Conservation (phyloP, 148 eudicot species). For the Rhododendron mucronatum region DNA sequence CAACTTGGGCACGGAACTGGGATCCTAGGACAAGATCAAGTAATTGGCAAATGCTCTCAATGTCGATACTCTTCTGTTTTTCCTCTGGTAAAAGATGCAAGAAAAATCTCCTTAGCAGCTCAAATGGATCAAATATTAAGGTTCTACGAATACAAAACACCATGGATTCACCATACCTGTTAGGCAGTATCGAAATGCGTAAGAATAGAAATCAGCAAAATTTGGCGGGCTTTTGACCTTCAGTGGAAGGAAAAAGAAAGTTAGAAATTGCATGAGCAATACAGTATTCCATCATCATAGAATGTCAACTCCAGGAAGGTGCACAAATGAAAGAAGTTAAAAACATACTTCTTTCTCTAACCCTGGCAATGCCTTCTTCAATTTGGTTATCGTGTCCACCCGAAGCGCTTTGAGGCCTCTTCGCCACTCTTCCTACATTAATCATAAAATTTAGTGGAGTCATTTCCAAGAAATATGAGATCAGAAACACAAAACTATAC, state of each 20-base stretch:
- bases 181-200: slow-evolving; percentile 78
- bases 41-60: slow-evolving; percentile 81
- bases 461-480: neutral
- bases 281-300: neutral
- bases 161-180: slow-evolving; percentile 51
- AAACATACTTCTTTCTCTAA: slow-evolving; percentile 70
- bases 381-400: slow-evolving; percentile 66
- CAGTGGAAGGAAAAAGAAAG: slow-evolving; percentile 11
- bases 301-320: neutral
- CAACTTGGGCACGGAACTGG: slow-evolving; percentile 69
- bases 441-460: slow-evolving; percentile 6
- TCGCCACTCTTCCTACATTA: slow-evolving; percentile 90
- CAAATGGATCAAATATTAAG: neutral
- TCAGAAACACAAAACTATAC: neutral
- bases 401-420: slow-evolving; percentile 75
- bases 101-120: slow-evolving; percentile 8
- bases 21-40: slow-evolving; percentile 84
- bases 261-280: slow-evolving; percentile 1
- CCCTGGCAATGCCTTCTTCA: slow-evolving; percentile 73
- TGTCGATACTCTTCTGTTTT: slow-evolving; percentile 91
- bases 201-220: slow-evolving; percentile 72
- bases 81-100: slow-evolving; percentile 53
- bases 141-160: neutral
- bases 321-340: neutral
- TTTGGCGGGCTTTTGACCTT: slow-evolving; percentile 73